Evolutionary conservation across 163 green algal genomes (phyloP).

Genomic region (Coccomyxa subellipsoidea): DNA sequence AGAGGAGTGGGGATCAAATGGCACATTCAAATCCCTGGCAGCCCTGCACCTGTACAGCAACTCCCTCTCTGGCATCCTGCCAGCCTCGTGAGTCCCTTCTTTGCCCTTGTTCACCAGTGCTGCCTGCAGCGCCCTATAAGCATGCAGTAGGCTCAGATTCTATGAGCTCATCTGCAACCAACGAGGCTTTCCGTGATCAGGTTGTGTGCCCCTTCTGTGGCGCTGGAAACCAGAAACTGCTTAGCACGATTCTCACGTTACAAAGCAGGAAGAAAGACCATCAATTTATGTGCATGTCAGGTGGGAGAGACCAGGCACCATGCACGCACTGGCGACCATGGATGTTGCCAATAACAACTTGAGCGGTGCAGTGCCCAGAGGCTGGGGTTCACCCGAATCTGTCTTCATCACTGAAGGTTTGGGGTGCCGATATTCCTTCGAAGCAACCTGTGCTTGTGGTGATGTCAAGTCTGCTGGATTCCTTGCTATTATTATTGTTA

Average conservation of each 20-base stretch:
- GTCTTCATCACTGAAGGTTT: not conserved
- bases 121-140: no score
- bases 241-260: no score
- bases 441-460: not conserved
- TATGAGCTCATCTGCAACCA: no score
- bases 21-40: not conserved
- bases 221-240: no score
- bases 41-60: not conserved
- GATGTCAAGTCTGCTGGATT: no score
- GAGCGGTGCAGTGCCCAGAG: not conserved
- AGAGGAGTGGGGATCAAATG: not conserved
- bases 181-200: no score
- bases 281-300: not conserved
- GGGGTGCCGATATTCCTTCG: no score
- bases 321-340: not conserved
- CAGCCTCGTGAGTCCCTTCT: not conserved
- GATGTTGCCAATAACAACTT: not conserved
- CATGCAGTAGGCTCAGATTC: no score
- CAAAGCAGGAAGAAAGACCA: no score
- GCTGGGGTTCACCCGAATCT: not conserved
- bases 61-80: not conserved
- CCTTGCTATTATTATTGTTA: no score
- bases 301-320: not conserved
- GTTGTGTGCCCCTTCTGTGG: no score
- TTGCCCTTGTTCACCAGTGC: not conserved